Evolutionary conservation across 495 filamentous ascomycete species (phyloP).

Genomic region (Penicillium pancosmium): DNA sequence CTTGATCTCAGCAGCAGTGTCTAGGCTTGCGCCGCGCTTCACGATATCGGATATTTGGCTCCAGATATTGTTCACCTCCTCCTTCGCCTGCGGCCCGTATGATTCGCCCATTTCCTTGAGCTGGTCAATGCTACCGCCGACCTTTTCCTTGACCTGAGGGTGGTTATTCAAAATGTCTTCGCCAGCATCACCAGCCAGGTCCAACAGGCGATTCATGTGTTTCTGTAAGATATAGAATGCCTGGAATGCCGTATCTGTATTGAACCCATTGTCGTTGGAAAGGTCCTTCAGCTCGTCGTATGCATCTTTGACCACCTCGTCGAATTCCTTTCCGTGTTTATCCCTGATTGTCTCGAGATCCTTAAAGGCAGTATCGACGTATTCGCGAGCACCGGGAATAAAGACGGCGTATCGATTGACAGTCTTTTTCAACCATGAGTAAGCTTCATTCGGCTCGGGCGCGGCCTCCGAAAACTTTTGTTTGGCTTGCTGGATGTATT

Average conservation of each 20-base stretch:
- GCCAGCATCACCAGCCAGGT: too few relatives aligned
- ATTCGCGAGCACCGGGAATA: constrained; percentile 64
- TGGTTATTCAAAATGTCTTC: constrained; percentile 54
- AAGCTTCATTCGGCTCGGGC: constrained; percentile 60
- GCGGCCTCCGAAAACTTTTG: constrained; percentile 54
- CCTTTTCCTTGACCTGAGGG: constrained; percentile 65
- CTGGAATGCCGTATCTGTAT: too few relatives aligned
- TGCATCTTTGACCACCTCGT: constrained; percentile 60
- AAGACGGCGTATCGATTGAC: constrained; percentile 63
- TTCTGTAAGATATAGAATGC: too few relatives aligned
- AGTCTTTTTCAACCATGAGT: constrained; percentile 58
- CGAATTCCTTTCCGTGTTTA: constrained; percentile 63
- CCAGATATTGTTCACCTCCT: constrained; percentile 68
- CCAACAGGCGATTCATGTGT: too few relatives aligned
- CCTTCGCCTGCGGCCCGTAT: constrained; percentile 69
- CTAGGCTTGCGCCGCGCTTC: constrained; percentile 25
- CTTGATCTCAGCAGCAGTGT: constrained; percentile 54
- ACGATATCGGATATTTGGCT: constrained; percentile 55
- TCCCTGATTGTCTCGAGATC: constrained; percentile 62
- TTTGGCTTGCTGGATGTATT: constrained; percentile 53
- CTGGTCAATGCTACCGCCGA: constrained; percentile 63
- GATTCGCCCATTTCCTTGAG: constrained; percentile 64
- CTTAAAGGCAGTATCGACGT: constrained; percentile 62
- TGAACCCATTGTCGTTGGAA: constrained; percentile 47
- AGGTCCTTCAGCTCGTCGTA: constrained; percentile 59